Evolutionary conservation across 2,329 filamentous ascomycete genomes (phyloP).

Genomic region (Penicillium sp.): DNA sequence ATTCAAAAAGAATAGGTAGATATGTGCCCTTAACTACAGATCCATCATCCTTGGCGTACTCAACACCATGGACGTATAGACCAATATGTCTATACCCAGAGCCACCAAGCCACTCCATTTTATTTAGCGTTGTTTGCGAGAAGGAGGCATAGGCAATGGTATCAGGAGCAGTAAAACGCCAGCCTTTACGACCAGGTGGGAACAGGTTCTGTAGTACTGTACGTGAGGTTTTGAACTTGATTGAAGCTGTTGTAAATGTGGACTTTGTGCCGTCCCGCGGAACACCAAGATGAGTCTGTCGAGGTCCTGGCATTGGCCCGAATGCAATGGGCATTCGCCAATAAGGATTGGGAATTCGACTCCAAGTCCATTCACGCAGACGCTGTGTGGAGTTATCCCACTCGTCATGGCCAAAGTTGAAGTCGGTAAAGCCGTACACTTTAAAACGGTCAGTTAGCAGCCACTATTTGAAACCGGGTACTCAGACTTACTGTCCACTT

Average conservation of each 20-base stretch:
- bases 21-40: constrained; percentile 50
- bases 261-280: constrained; percentile 25
- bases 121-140: constrained; percentile 41
- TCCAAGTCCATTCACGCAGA: constrained; percentile 50
- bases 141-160: constrained; percentile 45
- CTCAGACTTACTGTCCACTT: constrained; percentile 4
- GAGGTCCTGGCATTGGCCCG: constrained; percentile 46
- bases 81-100: constrained; percentile 56
- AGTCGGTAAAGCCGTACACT: constrained; percentile 43
- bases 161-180: constrained; percentile 39
- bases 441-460: neutral
- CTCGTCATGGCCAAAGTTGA: constrained; percentile 59
- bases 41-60: constrained; percentile 52
- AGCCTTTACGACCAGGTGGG: constrained; percentile 37
- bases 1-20: constrained; percentile 57
- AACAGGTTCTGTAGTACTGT: constrained; percentile 50
- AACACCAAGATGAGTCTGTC: constrained; percentile 34
- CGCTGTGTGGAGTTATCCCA: constrained; percentile 51
- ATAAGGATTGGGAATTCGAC: constrained; percentile 33
- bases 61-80: constrained; percentile 60
- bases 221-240: constrained; percentile 50
- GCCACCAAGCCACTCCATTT: constrained; percentile 60
- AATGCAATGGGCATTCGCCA: constrained; percentile 47
- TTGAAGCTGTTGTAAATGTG: constrained; percentile 43
- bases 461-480: neutral